A percentile compares a stretch with the other conserved stretches of the same genome.
phyloP scores from a whole-genome alignment of 1,284 basidiomycete species.

The Takashimella tepidaria region DNA sequence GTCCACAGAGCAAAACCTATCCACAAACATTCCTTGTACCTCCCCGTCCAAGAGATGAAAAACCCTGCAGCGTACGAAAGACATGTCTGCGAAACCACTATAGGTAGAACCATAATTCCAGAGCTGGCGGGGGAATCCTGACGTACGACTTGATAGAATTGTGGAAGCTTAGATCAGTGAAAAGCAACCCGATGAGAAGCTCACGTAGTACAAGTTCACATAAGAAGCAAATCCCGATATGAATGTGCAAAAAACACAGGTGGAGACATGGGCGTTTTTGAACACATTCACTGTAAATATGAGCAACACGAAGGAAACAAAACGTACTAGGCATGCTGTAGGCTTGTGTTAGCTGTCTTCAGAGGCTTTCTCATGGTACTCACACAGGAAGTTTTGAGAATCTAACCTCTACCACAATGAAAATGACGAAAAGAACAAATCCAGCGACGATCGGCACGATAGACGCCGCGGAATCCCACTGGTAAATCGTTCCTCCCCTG shows the following conservation, averaged over 20 bases:
- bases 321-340: not conserved
- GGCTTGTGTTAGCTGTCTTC: no score
- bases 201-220: conserved; percentile 45
- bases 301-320: no score
- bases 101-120: conserved; percentile 60
- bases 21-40: conserved; percentile 59
- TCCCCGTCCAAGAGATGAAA: conserved; percentile 60
- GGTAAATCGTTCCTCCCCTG: conserved; percentile 66
- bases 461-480: conserved; percentile 60
- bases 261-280: conserved; percentile 60
- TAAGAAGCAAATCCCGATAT: conserved; percentile 52
- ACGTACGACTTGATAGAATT: conserved; percentile 66
- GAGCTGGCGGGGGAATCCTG: conserved; percentile 58
- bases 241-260: conserved; percentile 64
- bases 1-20: conserved; percentile 62
- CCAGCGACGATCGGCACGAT: conserved; percentile 59
- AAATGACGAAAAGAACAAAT: conserved; percentile 53
- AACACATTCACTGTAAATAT: conserved; percentile 67
- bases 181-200: no score
- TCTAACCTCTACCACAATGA: conserved; percentile 68
- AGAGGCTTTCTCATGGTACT: no score
- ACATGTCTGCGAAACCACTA: conserved; percentile 59
- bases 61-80: conserved; percentile 51
- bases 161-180: conserved; percentile 50
- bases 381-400: conserved; percentile 60